phyloP scores from a whole-genome alignment of 768 basidiomycete genomes.

The Calocybe cyanea region DNA sequence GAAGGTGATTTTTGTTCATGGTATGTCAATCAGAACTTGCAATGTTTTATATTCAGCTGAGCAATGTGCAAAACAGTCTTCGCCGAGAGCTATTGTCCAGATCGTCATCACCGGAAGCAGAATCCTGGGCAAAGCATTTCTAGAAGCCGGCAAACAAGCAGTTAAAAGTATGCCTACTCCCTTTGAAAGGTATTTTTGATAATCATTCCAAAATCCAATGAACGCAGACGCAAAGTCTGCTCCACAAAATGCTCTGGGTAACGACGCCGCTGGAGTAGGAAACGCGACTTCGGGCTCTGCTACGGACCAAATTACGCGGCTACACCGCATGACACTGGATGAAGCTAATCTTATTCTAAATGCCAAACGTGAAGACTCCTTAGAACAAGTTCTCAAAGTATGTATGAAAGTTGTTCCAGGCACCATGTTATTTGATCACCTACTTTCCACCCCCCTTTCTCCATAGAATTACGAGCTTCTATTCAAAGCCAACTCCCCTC shows the following conservation, averaged over 20 bases:
- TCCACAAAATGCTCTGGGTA: slow-evolving; percentile 65
- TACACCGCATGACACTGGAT: slow-evolving; percentile 90
- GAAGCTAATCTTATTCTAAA: slow-evolving; percentile 95
- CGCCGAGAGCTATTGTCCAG: slow-evolving; percentile 75
- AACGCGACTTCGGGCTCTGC: slow-evolving; percentile 70
- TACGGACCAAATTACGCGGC: slow-evolving; percentile 79
- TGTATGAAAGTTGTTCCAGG: slow-evolving; percentile 14
- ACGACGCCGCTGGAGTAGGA: slow-evolving; percentile 70
- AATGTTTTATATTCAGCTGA: background rate
- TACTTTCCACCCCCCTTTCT: slow-evolving; percentile 2
- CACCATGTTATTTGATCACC: background rate
- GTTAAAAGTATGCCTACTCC: slow-evolving; percentile 69
- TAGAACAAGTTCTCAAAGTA: slow-evolving; percentile 75
- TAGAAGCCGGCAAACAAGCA: slow-evolving; percentile 88
- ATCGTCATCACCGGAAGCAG: slow-evolving; percentile 73
- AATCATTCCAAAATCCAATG: background rate
- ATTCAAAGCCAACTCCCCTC: slow-evolving; percentile 84
- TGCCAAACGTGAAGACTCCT: slow-evolving; percentile 64
- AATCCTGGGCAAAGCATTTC: slow-evolving; percentile 89
- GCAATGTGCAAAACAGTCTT: slow-evolving; percentile 48
- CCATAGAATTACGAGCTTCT: slow-evolving; percentile 86
- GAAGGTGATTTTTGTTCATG: slow-evolving; percentile 9
- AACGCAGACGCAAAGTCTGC: slow-evolving; percentile 75
- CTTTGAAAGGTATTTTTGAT: background rate
- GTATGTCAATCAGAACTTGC: slow-evolving; percentile 5